Base-by-base conservation (phyloP, 108 stramenopile species). In the Mayamaea pseudoterrestris region DNA sequence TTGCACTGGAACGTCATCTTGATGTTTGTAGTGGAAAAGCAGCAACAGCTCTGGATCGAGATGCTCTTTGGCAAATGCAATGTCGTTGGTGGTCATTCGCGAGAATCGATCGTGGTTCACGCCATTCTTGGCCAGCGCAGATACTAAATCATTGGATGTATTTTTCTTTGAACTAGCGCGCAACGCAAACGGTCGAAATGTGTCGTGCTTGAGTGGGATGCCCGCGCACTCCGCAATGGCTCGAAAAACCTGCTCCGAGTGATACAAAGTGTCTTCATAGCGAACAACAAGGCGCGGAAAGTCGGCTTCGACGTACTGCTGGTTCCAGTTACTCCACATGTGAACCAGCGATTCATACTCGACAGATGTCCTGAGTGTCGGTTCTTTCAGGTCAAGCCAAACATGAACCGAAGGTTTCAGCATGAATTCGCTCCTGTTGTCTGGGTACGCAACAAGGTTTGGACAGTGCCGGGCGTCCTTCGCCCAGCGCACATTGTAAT, bases 231-330 rank as follows among this genome's bases (percentile, higher is more conserved):
- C 54, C 43, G 80, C 81, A 34, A 87, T 56, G 9, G 49, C 36
- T 43, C 57, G 44, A 26, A 75, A 78, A 7, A 79, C 74, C 24
- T 66, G 36, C 27, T 60, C 47, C 9, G 75, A 65, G 44, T 78
- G 68, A 60, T 80, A 76, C 7, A 77, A 51, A 25, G 78, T 57
- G 54, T 87, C 84, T 57, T 87, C 84, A 48, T 82, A 79, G 27
- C 84, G 73, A 22, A 87, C 58, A 28, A 85, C 64, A 7, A 85
- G 52, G 2, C 58, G 56, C 26, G 83, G 83, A 55, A 61, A 78
- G 22, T 68, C 48, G 17, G 67, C 61, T 30, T 69, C 49, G 31
- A 32, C 51, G 21, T 28, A 61, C 43, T 39, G 78, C 78, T 23
- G 78, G 60, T 32, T 54, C 76, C 79, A 85, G 17, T 60, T 74